Percentiles rank a stretch among this genome's conserved stretches.
These are phyloP conservation scores for Cystobasidiaceae sp. DNA, from an alignment of 1,284 basidiomycete genomes.

Conservation along the genomic window DNA sequence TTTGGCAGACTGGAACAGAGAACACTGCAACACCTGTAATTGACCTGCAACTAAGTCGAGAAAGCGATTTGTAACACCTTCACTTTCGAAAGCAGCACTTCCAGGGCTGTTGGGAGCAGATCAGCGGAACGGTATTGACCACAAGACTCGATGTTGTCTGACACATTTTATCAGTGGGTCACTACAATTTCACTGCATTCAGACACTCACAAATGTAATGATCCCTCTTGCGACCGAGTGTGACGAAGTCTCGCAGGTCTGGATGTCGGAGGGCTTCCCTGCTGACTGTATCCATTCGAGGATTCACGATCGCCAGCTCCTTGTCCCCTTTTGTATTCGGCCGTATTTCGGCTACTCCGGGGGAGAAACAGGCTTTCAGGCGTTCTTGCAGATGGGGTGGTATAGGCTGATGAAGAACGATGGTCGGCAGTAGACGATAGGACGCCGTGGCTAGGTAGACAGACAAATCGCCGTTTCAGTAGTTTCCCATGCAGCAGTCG, in stretches of 20 bases:
- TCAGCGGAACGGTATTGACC: slow-evolving; percentile 79
- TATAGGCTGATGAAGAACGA: slow-evolving; percentile 70
- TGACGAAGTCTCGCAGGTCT: slow-evolving; percentile 80
- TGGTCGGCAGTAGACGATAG: slow-evolving; percentile 84
- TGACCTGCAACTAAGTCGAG: too few relatives aligned
- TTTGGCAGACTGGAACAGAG: too few relatives aligned
- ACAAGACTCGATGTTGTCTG: slow-evolving; percentile 86
- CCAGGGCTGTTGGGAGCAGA: slow-evolving; percentile 75
- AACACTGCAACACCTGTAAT: too few relatives aligned
- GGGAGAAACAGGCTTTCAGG: slow-evolving; percentile 82
- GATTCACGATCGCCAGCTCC: slow-evolving; percentile 55
- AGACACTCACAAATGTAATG: slow-evolving; percentile 83
- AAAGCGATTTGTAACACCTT: slow-evolving; percentile 22
- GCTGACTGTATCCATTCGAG: slow-evolving; percentile 81
- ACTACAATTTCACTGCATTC: too few relatives aligned
- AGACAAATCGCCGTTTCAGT: too few relatives aligned
- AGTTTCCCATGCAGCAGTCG: background rate
- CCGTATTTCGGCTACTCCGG: slow-evolving; percentile 74
- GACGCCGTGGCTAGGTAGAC: slow-evolving; percentile 76
- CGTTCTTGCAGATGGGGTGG: slow-evolving; percentile 59
- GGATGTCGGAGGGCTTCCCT: slow-evolving; percentile 87
- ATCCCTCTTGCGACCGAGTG: slow-evolving; percentile 80
- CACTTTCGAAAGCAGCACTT: slow-evolving; percentile 78
- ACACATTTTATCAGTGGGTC: slow-evolving; percentile 3
- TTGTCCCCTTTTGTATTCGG: slow-evolving; percentile 59